Base-by-base conservation (phyloP, 2,329 filamentous ascomycete genomes). In the Fusarium cyanostomum region DNA sequence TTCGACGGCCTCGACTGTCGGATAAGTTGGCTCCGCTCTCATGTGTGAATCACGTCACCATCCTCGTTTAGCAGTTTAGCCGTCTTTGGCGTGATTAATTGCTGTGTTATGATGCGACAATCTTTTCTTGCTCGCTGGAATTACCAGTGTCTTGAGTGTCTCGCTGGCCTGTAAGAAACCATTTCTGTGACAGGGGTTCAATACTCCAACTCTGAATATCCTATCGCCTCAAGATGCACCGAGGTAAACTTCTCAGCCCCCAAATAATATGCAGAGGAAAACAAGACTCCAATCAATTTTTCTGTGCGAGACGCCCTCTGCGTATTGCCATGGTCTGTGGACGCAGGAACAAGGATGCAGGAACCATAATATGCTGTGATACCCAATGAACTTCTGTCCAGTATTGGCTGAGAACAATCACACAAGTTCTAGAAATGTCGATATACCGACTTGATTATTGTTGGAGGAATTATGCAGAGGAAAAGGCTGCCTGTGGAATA, bases 281-380 rank as follows among this genome's bases (percentile, higher is more conserved):
- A 30, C 5, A 8, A 5, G 1, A 31, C 4, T 37, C 10, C 21
- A 21, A 21, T 21, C 21, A 6, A 21, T 6, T 21, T 21, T 26
- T 39, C 30, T 13, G 24, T 44, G 44, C 24, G 33, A 28, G 21
- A 21, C 24, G 21, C 10, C 27, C 38, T 9, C 15, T 45, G n/a
- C 52, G 33, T 52, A 13, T 31, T 24, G 56, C 21, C 21, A 42
- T 21, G 48, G 38, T 33, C 48, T 21, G 18, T 37, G 24, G 16
- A 56, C 44, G 57, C 57, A 60, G 56, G 57, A 60, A 55, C 56
- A 60, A 24, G 26, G 52, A 44, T 52, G 18, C 30, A 30, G 18
- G 46, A 52, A 41, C 41, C 48, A 16, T 39, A 26, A 48, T 9
- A 11, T 2, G 8, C 16, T 8, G 18, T 21, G 21, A 21, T 21